Base-by-base conservation (phyloP, 2,329 filamentous ascomycete genomes). In the Immersiporthe knoxdaviesiana region DNA sequence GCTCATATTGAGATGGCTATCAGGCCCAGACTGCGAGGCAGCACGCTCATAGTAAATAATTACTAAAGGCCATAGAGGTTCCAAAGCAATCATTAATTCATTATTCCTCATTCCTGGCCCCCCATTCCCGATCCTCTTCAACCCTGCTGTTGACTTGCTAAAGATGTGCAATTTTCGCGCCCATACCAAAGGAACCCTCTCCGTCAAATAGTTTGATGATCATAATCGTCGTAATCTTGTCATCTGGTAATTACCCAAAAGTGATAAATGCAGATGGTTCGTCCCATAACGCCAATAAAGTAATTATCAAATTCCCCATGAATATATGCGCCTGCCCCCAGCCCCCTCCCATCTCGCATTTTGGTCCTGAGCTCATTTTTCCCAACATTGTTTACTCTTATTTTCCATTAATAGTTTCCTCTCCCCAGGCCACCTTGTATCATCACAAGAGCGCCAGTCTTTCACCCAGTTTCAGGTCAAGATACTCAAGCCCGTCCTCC, bases 401-500 rank as follows among this genome's bases (percentile, higher is more conserved):
- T 50, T 4, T 50, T 21, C 8, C 47, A n/a, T n/a, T 12, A 37
- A 16, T 27, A 63, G 24, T 7, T 2, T 2, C 37, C 5, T 2
- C 37, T n/a, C 12, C 37, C 24, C 37, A 35, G n/a, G 4, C 44
- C 4, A 27, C 18, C 21, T 59, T 14, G 61, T 44, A 3, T n/a
- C 59, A 30, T 68, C 63, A 63, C 30, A 35, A n/a, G 8, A n/a
- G 52, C 21, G 84, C 82, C 73, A 86, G 83, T 73, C 90, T 83
- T 73, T 91, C 88, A 61, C 85, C 80, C 44, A 89, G 81, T 74
- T 86, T 87, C 30, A 72, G 73, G 56, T 84, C 82, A 52, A 97
- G 79, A 72, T 90, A 90, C 32, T 83, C 83, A 68, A 90, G 84
- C 75, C 67, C 70, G 60, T 97, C 92, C 65, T 91, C 86, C 47